Evolutionary conservation across 1,139 yeast genomes (phyloP), one percentile per base, ranked within the genome.

Genomic region (Yamadazyma taylorii): DNA sequence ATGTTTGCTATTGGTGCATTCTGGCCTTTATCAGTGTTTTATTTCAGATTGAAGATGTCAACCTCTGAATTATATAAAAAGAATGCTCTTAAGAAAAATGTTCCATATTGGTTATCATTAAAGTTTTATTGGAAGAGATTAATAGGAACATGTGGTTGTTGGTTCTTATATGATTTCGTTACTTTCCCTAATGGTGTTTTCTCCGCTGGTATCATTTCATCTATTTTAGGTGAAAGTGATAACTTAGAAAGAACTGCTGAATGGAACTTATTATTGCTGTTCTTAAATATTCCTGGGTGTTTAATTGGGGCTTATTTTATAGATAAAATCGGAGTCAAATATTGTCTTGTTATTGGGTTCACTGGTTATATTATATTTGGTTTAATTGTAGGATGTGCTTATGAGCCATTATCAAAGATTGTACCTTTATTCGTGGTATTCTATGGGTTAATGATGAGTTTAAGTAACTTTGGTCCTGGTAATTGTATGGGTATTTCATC

Each of bases 401-500:
- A 68, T 45, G 58, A 64, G 10, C 65, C 63, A 48, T 57, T 74
- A 36, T 56, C 58, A 33, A 58, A 61, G 17, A 70, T 69, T 37
- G 63, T 71, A 11, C 66, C 71, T 2, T 56, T 69, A 34, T 72
- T 74, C 46, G 64, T 74, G 40, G 61, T 74, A 14, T 64, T 73
- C 40, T 74, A 71, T 46, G 79, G 78, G 10, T 55, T 73, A 25
- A 65, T 73, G 70, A 67, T 66, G 60, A 60, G 70, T 15, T 50
- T 57, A 36, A 89, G 89, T 50, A 83, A 83, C 58, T 65, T 82
- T 49, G 92, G 94, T 3, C 92, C 92, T 3, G 92, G 92, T 47
- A 75, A 83, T 54, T 77, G 77, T 69, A 66, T 84, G 72, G 92
- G 92, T 8, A 68, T 85, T 39, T 64, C 76, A 3, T 73, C 87